Conservation (phyloP, 2,329 filamentous ascomycete genomes). For the Botrytis aclada region DNA sequence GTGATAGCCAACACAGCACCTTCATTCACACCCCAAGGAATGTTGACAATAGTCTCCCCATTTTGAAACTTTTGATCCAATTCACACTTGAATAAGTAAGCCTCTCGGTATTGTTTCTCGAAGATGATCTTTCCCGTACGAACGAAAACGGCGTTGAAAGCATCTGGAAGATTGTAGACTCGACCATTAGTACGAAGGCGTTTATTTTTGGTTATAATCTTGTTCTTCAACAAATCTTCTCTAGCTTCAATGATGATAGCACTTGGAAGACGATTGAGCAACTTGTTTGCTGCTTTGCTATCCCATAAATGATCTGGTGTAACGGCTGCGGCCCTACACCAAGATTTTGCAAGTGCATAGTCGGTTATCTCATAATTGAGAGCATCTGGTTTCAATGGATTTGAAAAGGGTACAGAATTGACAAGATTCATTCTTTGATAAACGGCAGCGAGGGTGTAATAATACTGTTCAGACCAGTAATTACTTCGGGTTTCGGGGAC, state of each 20-base stretch:
- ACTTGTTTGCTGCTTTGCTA: constrained; percentile 47
- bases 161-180: constrained; percentile 47
- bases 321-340: constrained; percentile 57
- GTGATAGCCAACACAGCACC: constrained; percentile 64
- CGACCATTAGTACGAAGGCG: constrained; percentile 56
- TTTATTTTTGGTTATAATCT: constrained; percentile 54
- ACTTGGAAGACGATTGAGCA: constrained; percentile 39
- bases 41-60: constrained; percentile 33
- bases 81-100: constrained; percentile 55
- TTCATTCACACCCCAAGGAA: constrained; percentile 48
- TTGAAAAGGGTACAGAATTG: constrained; percentile 47
- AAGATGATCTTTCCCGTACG: constrained; percentile 56
- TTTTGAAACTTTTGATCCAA: constrained; percentile 51
- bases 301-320: constrained; percentile 51
- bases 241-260: constrained; percentile 27
- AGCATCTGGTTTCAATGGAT: constrained; percentile 30
- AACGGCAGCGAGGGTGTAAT: constrained; percentile 49
- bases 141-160: constrained; percentile 42
- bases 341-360: constrained; percentile 51
- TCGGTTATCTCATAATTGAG: constrained; percentile 29
- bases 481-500: constrained; percentile 24
- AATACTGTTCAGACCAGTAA: constrained; percentile 40
- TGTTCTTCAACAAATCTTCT: constrained; percentile 27
- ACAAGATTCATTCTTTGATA: constrained; percentile 33
- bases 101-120: constrained; percentile 54